A percentile compares a stretch with the other conserved stretches of the same genome.
These are phyloP conservation scores for Solanum virginianum DNA, from an alignment of 257 asterid species.

Conservation along the genomic window DNA sequence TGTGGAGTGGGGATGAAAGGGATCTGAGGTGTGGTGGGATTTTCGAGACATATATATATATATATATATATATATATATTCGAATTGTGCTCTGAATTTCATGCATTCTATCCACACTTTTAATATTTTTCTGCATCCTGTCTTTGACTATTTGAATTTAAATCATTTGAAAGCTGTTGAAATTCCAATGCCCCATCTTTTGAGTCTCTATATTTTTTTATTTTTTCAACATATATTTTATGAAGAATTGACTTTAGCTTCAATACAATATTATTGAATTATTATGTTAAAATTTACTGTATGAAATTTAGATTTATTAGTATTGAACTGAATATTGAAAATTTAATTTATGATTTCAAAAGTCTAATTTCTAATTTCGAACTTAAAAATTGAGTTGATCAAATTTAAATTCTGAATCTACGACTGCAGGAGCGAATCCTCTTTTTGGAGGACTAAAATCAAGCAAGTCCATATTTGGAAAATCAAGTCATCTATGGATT, in stretches of 20 bases:
- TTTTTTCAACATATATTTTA: neutral
- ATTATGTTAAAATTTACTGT: neutral
- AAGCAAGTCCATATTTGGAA: constrained; percentile 23
- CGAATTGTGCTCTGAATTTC: neutral
- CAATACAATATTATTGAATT: neutral
- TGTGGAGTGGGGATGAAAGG: neutral
- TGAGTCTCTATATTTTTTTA: neutral
- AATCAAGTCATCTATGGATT: constrained; percentile 24
- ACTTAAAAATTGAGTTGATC: neutral
- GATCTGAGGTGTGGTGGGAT: neutral
- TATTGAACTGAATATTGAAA: neutral
- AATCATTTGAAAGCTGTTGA: neutral
- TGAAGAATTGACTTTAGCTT: neutral
- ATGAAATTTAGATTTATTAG: neutral
- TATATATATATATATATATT: no score
- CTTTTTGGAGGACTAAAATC: constrained; percentile 31
- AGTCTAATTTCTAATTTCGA: neutral
- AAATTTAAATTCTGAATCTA: neutral
- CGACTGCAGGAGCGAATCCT: constrained; percentile 27
- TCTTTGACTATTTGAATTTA: neutral
- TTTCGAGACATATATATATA: no score
- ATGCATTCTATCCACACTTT: neutral
- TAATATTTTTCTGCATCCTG: neutral
- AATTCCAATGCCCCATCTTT: neutral
- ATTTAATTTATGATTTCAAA: neutral